Base-by-base conservation (phyloP, 208 protist species). In the Trypanosoma scelopori region DNA sequence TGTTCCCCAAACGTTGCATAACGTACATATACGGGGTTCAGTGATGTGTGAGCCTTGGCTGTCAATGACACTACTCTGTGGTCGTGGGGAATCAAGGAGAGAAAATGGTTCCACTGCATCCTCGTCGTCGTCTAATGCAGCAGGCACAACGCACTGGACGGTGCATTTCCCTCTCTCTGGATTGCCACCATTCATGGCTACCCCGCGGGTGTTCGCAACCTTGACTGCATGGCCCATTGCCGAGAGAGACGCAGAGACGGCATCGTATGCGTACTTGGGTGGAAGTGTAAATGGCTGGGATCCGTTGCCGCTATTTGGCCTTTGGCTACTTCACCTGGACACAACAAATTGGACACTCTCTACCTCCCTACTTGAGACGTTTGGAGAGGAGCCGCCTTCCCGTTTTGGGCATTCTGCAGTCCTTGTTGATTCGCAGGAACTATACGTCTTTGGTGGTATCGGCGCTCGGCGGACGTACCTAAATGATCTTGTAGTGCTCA, bases 401-500 rank as follows among this genome's bases (percentile, higher is more conserved):
- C 84, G 88, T 28, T 91, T 84, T 62, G 88, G 78, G 4, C 88
- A 94, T 69, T 81, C 76, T 18, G 73, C 82, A 18, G 63, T 55
- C 58, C 53, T 69, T 27, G 70, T 67, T 27, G 37, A 78, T 15
- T 55, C 70, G 18, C 45, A 46, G n/a, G 69, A 72, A 13, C 28
- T 93, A 18, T 68, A 87, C 5, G 74, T 94, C 32, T 89, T 89
- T 76, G 89, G 89, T 43, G 89, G 89, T 0, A 66, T 91, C 27
- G 78, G 81, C 1, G 37, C 16, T 3, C 69, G 66, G 2, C 53
- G 73, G 0, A 41, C 41, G 7, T 89, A 84, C 58, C 60, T 92
- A 55, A 74, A 78, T 55, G 89, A 94, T 57, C 62, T 90, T 39
- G 71, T 83, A 61, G 64, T 87, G 2, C 69, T 94, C 27, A 77